Evolutionary conservation across 805 yeast genomes (phyloP), one percentile per base, ranked within the genome.

Genomic region (Sugiyamaella boreocaroliniensis): DNA sequence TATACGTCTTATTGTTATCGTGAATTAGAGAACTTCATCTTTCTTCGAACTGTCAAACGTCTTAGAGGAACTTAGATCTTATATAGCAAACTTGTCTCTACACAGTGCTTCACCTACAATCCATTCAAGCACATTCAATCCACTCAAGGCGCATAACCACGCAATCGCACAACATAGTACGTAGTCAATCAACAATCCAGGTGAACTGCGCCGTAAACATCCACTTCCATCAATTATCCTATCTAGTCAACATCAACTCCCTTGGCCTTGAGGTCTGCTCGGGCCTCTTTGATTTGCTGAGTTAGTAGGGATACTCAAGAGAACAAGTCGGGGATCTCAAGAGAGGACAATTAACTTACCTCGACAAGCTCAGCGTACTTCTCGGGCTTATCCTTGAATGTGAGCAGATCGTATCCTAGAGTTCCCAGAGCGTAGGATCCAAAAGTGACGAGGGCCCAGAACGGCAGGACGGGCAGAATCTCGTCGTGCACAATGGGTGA

Each of bases 381-480:
- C 51, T 74, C 84, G 58, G 81, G 82, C 67, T 84, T 83, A 71
- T 83, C 86, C 58, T 83, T 82, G 72, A 83, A 82, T 1, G 87
- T 79, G 62, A 73, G 70, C 14, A 83, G 83, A 47, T 86, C 87
- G 73, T 78, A 78, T 47, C 89, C 89, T 55, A 83, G 73, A 15
- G 85, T 78, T 49, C 78, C 83, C 61, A 83, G 73, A 15, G 89
- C 81, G 62, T 81, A 84, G 41, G 85, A 72, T 29, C 89, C 89
- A 65, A 83, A 83, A 1, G 83, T 61, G 37, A 84, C 85, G 56
- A 84, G 70, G 0, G 73, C 77, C 89, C 89, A 84, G 74, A 77
- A 82, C 34, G 89, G 89, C 54, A 84, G 61, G 53, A 74, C 82
- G 9, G 89, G 89, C 56, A 84, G 68, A 48, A 83, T 76, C 58